Evolutionary conservation across 345 rosid genomes (phyloP).

Genomic region (Gossypium anomalum): DNA sequence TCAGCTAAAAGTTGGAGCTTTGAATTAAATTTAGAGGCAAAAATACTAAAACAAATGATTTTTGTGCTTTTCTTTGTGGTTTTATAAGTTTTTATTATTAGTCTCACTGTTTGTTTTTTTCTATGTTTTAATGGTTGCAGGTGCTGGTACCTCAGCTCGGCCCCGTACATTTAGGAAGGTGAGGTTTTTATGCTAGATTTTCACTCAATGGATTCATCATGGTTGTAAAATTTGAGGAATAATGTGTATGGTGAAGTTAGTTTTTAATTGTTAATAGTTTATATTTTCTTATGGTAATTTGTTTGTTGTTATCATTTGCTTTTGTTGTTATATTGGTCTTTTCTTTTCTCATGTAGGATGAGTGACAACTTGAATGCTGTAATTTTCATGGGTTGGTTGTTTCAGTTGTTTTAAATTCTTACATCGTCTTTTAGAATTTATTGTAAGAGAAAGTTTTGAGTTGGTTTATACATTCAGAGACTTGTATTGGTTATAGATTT

Average conservation of each 20-base stretch:
- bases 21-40: background rate
- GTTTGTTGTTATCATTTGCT: background rate
- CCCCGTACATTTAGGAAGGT: constrained; percentile 86
- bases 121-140: constrained; percentile 35
- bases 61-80: background rate
- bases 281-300: background rate
- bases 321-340: background rate
- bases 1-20: background rate
- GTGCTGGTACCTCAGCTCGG: constrained; percentile 79
- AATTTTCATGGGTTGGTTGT: background rate
- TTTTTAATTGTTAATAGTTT: background rate
- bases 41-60: background rate
- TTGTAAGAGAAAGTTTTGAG: background rate
- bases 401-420: background rate
- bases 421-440: background rate
- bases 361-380: background rate
- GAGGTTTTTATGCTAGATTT: background rate
- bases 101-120: background rate
- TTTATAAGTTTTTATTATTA: background rate
- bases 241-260: background rate
- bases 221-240: background rate
- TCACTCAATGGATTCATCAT: background rate
- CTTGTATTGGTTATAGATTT: background rate
- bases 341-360: background rate
- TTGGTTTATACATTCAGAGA: background rate